Base-by-base conservation (phyloP, 345 rosid species). In the Rhizophora apiculata region DNA sequence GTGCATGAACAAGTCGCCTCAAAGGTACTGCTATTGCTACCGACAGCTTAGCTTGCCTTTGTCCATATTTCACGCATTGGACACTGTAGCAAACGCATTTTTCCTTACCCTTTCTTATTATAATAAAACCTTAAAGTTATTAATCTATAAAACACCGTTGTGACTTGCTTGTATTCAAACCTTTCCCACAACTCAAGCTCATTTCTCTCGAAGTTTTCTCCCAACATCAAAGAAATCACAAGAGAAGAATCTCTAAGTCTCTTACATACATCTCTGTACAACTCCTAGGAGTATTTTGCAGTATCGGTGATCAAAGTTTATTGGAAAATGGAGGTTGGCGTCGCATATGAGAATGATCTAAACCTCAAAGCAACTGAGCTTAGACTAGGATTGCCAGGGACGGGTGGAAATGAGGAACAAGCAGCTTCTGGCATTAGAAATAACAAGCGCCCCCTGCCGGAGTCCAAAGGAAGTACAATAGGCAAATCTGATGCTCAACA, bases 321-420 rank as follows among this genome's bases (percentile, higher is more conserved):
- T 15, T 30, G 24, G 49, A 63, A 76, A 57, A 85, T 87, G 87
- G 85, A 71, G 71, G 74, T 56, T 39, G 69, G 29, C 54, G 78
- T 79, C 72, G 80, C 72, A 2, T 81, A 70, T 64, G 80, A 85
- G 79, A 82, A 80, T 73, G 93, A 80, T 73, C 84, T 89, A 58
- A 88, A 89, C 80, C 82, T 91, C 49, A 85, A 84, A 83, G 98
- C 87, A 6, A 93, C 98, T 9, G 97, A 93, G 84, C 90, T 94
- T 6, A 82, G 96, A 68, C 80, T 95, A 62, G 97, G 97, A 39
- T 78, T 90, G 76, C 99, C 99, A 0, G 99, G 98, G 61, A 82
- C 88, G 2, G 82, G 67, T 56, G 72, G 82, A 60, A 68, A 18
- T 16, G 83, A 85, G 21, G 78, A 81, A 43, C 75, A 67, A 68